Evolutionary conservation across 2,329 filamentous ascomycete species (phyloP), one percentile per base, ranked within the genome.

Genomic region (Paramyrothecium roridum): DNA sequence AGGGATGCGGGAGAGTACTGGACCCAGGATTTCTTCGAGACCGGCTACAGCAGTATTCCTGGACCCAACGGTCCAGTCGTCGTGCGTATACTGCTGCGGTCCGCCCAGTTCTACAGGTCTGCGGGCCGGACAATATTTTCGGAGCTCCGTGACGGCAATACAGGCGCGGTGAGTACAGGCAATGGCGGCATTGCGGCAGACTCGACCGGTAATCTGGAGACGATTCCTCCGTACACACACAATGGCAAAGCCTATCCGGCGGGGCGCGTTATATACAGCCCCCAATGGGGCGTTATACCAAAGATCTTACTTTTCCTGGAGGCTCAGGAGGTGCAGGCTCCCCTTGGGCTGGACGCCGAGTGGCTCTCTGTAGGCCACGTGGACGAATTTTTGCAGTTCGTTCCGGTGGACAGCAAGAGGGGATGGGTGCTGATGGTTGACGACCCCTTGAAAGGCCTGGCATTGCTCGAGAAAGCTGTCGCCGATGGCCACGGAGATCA

Each of bases 21-120:
- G 74, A 66, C 67, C 0, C 73, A 76, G 50, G 73, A 77, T 54
- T 68, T 71, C 48, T 58, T 76, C 22, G 73, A 76, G 58, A 68
- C 73, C 0, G 73, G 62, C 0, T 77, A 72, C 54, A 61, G 65
- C 0, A 73, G 67, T 48, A 75, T 76, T 53, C 73, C 73, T 0
- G 73, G 72, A 0, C 69, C 69, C 0, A 45, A 70, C 3, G 69
- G 71, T 0, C 61, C 69, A 4, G 54, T 70, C 12, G 57, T 58
- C 1, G 57, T 74, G 2, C 67, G 67, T 3, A 62, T 74, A 19
- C 65, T 73, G 55, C 60, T 75, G 13, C 57, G 67, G 1, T 68
- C 67, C 0, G 58, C 55, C 0, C 72, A 74, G 52, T 56, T 58
- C 13, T 53, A 49, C 1, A 67, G 72, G 2, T 26, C 57, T 3